Evolutionary conservation across 2,329 filamentous ascomycete genomes (phyloP), one percentile per base, ranked within the genome.

Genomic region (Chaetomiaceae sp.): DNA sequence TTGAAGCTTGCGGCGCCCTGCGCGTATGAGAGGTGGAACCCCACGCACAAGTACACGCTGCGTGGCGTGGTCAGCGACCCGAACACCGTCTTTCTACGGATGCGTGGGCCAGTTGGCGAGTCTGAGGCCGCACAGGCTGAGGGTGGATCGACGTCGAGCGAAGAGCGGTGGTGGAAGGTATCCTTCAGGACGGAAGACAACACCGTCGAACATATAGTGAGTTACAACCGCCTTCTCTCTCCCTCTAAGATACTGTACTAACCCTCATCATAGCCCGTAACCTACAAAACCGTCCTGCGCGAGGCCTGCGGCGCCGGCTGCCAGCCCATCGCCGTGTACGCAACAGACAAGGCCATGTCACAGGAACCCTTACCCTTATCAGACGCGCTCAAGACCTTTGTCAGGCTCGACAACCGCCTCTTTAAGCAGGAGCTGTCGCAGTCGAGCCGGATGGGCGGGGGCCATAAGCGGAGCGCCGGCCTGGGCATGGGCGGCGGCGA

Each of bases 351-450:
- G 8, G 67, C 67, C 3, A 42, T 69, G 58, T 54, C 53, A 0
- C 61, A 63, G 9, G 54, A 59, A 1, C 54, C 53, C 0, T 9
- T 53, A 0, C 59, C 62, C 4, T 47, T 71, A 20, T 56, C 65
- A 1, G 62, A 63, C 12, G 62, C 65, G 4, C 60, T 70, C 19
- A 59, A 63, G 52, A 66, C 62, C 4, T 71, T 71, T 50, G 59
- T 70, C 15, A 65, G 63, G 36, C 64, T 67, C 49, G 69, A 71
- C 56, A 71, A 71, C 50, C 62, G 66, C 1, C 57, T 62, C 33
- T 70, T 70, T 19, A 68, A 66, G 55, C 65, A 67, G 52, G 68
- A 71, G 47, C 43, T 66, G 15, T 29, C 57, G 3, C 62, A 66
- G 36, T 46, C 45, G 3, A 55, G 51, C 19, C 47, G 50, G 23